These are phyloP conservation scores for Ulvella scutata DNA, from an alignment of 139 green algal species.

Conservation along the genomic window DNA sequence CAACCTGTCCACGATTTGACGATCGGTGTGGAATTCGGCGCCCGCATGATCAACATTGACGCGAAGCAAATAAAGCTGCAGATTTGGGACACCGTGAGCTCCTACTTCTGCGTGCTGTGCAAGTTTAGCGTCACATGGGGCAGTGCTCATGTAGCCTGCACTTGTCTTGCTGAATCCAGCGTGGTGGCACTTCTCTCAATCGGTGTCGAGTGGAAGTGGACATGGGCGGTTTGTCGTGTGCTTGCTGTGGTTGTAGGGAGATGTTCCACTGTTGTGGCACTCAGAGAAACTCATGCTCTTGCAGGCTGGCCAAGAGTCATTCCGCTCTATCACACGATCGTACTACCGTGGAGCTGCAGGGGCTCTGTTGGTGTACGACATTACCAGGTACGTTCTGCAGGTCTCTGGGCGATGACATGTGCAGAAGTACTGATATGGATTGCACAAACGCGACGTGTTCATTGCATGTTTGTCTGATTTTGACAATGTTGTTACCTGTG, in stretches of 20 bases:
- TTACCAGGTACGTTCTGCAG: conserved; percentile 50
- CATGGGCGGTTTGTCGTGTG: too few species aligned
- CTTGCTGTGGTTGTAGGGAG: too few species aligned
- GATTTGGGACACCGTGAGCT: conserved; percentile 83
- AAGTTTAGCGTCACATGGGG: not conserved
- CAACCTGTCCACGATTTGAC: conserved; percentile 87
- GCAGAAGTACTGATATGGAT: not conserved
- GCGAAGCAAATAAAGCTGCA: conserved; percentile 98
- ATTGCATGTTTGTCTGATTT: not conserved
- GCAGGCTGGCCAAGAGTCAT: conserved; percentile 93
- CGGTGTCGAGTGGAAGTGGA: too few species aligned
- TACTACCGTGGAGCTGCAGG: conserved; percentile 99
- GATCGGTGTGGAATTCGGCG: conserved; percentile 91
- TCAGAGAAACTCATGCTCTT: not conserved
- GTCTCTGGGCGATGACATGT: not conserved
- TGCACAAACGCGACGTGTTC: not conserved
- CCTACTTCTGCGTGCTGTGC: not conserved
- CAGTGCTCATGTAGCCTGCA: too few species aligned
- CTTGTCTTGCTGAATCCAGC: too few species aligned
- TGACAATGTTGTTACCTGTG: not conserved
- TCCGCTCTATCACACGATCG: conserved; percentile 91
- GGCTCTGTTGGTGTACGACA: conserved; percentile 97
- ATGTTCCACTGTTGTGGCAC: too few species aligned
- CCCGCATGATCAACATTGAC: conserved; percentile 97
- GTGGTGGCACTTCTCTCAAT: too few species aligned